A percentile compares a stretch with the other conserved stretches of the same genome.
Conservation (phyloP, 176 grass and related monocot genomes). For the Aegilops umbellulata region DNA sequence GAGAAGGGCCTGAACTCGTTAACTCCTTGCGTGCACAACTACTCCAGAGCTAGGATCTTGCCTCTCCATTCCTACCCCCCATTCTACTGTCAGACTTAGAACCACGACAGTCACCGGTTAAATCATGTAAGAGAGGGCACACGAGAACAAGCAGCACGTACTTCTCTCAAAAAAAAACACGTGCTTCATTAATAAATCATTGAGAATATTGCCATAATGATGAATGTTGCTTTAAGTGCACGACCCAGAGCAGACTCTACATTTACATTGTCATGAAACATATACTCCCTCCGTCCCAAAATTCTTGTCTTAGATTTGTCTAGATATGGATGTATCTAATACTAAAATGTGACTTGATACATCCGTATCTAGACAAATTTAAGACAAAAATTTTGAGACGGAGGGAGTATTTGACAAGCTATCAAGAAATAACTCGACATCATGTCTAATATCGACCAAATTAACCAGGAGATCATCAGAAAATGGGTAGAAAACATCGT, state of each 20-base stretch:
- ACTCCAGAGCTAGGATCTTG: too few species aligned
- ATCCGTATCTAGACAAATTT: too few species aligned
- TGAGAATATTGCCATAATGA: slow-evolving; percentile 78
- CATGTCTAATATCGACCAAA: slow-evolving; percentile 80
- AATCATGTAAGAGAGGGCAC: background rate
- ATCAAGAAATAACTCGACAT: slow-evolving; percentile 84
- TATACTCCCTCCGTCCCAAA: too few species aligned
- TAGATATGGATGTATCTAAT: too few species aligned
- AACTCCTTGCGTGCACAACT: too few species aligned
- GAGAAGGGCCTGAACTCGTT: too few species aligned
- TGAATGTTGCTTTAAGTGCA: slow-evolving; percentile 89
- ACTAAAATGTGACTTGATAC: too few species aligned
- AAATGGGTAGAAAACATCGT: slow-evolving; percentile 86
- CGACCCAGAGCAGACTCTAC: slow-evolving; percentile 90
- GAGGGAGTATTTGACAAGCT: slow-evolving; percentile 82
- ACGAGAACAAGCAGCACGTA: background rate
- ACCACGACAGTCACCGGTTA: background rate
- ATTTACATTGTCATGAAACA: slow-evolving; percentile 83
- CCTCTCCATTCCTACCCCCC: too few species aligned
- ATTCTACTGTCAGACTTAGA: too few species aligned
- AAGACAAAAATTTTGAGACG: too few species aligned
- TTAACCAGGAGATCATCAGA: slow-evolving; percentile 98
- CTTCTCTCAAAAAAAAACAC: background rate
- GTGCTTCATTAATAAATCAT: background rate
- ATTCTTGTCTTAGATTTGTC: too few species aligned